Conservation (phyloP, 805 yeast species). For the Candida tammaniensis region DNA sequence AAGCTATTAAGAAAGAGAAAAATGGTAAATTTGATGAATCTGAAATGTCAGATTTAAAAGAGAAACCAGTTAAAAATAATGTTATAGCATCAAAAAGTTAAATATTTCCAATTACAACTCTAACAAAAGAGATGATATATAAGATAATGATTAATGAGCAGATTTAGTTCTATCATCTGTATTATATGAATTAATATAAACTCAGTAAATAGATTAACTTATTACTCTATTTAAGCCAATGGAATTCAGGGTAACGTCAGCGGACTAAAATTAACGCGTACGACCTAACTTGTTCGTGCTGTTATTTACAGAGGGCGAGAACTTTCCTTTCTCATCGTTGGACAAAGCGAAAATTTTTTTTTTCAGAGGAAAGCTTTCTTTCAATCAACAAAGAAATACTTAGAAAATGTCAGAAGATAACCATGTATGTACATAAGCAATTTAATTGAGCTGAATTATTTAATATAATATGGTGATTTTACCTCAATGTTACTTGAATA, state of each 20-base stretch:
- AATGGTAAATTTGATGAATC: conserved; percentile 20
- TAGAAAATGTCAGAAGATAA: conserved; percentile 10
- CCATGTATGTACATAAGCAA: too few species aligned
- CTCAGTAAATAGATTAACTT: too few species aligned
- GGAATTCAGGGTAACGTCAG: conserved; percentile 12
- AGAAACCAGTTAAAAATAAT: conserved; percentile 6
- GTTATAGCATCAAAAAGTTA: conserved; percentile 5
- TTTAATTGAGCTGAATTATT: too few species aligned
- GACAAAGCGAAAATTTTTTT: too few species aligned
- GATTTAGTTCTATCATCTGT: conserved; percentile 4
- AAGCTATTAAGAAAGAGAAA: conserved; percentile 33
- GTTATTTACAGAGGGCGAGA: too few species aligned
- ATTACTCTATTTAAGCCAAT: conserved; percentile 1
- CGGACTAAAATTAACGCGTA: conserved; percentile 10
- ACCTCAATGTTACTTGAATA: too few species aligned
- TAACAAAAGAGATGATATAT: too few species aligned
- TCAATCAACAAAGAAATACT: conserved; percentile 5
- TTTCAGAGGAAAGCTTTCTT: too few species aligned
- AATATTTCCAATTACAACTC: conserved; percentile 1
- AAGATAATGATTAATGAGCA: conserved; percentile 5
- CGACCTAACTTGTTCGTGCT: neutral
- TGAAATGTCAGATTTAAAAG: conserved; percentile 21
- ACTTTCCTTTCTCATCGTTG: too few species aligned
- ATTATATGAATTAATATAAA: conserved; percentile 4
- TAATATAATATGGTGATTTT: too few species aligned